A percentile compares a stretch with the other conserved stretches of the same genome.
Evolutionary conservation across 768 basidiomycete genomes (phyloP).

Genomic region (Boletus eberwhitei): DNA sequence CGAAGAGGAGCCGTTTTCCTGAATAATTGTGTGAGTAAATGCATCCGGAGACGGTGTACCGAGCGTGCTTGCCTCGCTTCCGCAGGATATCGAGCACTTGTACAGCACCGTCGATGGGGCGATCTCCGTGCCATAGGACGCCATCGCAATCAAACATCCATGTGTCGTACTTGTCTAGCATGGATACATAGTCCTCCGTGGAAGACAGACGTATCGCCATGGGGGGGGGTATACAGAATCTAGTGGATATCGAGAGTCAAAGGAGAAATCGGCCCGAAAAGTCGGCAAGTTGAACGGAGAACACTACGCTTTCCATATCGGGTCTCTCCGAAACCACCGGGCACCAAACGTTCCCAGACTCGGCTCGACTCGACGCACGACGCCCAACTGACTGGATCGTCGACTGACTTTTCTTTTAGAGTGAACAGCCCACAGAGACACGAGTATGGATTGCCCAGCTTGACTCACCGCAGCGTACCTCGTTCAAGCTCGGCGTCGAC

Average conservation of each 20-base stretch:
- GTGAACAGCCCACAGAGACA: not conserved
- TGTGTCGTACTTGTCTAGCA: constrained; percentile 76
- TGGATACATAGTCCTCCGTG: constrained; percentile 42
- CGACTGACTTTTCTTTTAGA: not conserved
- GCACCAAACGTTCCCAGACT: not conserved
- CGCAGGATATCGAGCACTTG: constrained; percentile 75
- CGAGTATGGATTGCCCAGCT: not conserved
- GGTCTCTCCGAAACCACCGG: constrained; percentile 10
- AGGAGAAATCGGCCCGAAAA: not conserved
- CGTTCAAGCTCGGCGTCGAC: not conserved
- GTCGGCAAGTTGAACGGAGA: constrained; percentile 5
- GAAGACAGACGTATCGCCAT: constrained; percentile 32
- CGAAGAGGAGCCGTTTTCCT: constrained; percentile 87
- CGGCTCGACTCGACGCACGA: too few relatives aligned
- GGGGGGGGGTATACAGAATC: constrained; percentile 8
- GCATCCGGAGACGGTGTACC: constrained; percentile 1
- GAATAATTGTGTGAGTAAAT: not conserved
- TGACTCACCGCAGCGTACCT: not conserved
- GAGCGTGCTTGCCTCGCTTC: constrained; percentile 55
- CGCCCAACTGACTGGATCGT: not conserved
- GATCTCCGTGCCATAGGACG: constrained; percentile 87
- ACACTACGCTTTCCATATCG: constrained; percentile 24
- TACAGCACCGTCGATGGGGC: constrained; percentile 70
- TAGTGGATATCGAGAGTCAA: constrained; percentile 8
- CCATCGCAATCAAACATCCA: constrained; percentile 98